A percentile compares a stretch with the other conserved stretches of the same genome.
phyloP scores from a whole-genome alignment of 202 grass and related monocot genomes.

The Bolboschoenoplectus hybrid region DNA sequence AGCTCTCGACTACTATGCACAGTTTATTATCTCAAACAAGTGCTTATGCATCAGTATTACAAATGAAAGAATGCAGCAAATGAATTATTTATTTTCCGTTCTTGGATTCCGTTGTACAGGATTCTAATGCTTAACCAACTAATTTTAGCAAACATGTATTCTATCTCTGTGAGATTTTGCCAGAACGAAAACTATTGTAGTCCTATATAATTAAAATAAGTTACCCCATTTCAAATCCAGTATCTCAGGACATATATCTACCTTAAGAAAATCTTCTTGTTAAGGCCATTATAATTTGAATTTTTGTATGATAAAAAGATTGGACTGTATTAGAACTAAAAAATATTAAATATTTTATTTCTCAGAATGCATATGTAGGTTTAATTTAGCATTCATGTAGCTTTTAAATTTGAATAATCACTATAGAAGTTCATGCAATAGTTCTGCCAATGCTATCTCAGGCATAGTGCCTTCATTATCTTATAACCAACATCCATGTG shows the following conservation, averaged over 20 bases:
- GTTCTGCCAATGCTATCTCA: background rate
- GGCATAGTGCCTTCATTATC: background rate
- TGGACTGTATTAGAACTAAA: background rate
- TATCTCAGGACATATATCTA: background rate
- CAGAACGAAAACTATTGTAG: background rate
- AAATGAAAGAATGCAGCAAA: background rate
- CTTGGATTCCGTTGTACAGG: background rate
- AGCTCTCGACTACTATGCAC: background rate
- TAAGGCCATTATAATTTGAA: background rate
- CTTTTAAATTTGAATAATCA: background rate
- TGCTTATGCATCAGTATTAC: background rate
- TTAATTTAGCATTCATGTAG: background rate
- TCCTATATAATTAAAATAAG: background rate
- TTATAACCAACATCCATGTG: background rate
- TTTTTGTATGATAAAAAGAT: background rate
- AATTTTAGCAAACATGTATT: background rate
- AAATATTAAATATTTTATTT: background rate
- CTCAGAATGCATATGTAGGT: background rate
- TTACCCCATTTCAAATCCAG: background rate
- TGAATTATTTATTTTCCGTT: background rate
- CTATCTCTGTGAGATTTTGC: background rate
- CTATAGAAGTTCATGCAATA: background rate
- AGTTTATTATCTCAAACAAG: background rate
- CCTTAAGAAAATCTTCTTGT: background rate
- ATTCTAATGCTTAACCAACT: background rate